These are phyloP conservation scores for Endoconidiophora polonica DNA, from an alignment of 2,329 filamentous ascomycete species.

Conservation along the genomic window DNA sequence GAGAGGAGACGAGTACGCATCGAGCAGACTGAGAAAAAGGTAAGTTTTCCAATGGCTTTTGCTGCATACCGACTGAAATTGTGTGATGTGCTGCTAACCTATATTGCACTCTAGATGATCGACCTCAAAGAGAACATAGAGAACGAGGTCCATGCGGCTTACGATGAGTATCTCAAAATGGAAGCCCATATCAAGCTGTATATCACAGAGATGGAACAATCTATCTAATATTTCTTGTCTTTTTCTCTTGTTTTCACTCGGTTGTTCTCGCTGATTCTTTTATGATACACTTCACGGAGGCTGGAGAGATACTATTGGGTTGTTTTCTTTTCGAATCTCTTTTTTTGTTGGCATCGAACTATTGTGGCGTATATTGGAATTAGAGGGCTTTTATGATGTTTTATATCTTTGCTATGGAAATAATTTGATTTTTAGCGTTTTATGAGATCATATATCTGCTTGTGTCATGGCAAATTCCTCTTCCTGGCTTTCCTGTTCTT, in stretches of 20 bases:
- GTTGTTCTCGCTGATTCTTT: neutral
- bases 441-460: neutral
- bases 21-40: slow-evolving; percentile 98
- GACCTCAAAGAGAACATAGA: slow-evolving; percentile 97
- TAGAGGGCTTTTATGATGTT: neutral
- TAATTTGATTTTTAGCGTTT: neutral
- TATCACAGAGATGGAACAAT: slow-evolving; percentile 97
- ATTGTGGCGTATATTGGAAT: slow-evolving; percentile 1
- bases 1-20: slow-evolving; percentile 84
- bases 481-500: slow-evolving; percentile 4
- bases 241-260: neutral
- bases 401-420: no score
- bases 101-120: slow-evolving; percentile 52
- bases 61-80: neutral
- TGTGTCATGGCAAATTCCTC: slow-evolving; percentile 2
- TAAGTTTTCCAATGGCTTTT: slow-evolving; percentile 24
- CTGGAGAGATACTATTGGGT: neutral
- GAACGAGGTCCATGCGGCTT: slow-evolving; percentile 73
- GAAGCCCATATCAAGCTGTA: slow-evolving; percentile 94
- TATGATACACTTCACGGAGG: neutral
- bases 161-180: slow-evolving; percentile 94
- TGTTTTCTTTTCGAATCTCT: slow-evolving; percentile 2
- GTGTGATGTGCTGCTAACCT: slow-evolving; percentile 12
- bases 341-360: slow-evolving; percentile 3
- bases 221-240: slow-evolving; percentile 29